phyloP scores from a whole-genome alignment of 352 stramenopile genomes.

The Phytophthora boehmeriae region DNA sequence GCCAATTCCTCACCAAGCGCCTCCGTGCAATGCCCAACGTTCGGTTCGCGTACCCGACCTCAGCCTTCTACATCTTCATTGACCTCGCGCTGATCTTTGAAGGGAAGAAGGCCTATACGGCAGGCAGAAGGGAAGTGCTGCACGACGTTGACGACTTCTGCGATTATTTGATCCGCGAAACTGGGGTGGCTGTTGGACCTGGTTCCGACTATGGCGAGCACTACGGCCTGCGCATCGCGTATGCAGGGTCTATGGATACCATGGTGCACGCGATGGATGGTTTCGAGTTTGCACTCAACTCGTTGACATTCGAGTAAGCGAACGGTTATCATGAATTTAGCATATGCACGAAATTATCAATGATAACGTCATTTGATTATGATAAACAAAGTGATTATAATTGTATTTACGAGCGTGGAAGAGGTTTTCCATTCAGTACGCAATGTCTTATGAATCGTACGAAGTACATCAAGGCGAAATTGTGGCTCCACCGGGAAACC shows the following conservation, averaged over 20 bases:
- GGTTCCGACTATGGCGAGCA: conserved; percentile 94
- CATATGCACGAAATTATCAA: too few species aligned
- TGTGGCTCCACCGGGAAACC: too few species aligned
- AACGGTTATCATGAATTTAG: too few species aligned
- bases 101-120: conserved; percentile 46
- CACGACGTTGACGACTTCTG: conserved; percentile 80
- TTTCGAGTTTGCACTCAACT: conserved; percentile 39
- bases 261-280: conserved; percentile 65
- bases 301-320: too few species aligned
- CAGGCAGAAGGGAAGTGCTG: conserved; percentile 51
- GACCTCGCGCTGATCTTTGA: conserved; percentile 89
- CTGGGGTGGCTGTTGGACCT: conserved; percentile 94
- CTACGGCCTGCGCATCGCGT: conserved; percentile 95
- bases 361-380: too few species aligned
- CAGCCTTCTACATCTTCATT: conserved; percentile 96
- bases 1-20: conserved; percentile 88
- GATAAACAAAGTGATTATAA: too few species aligned
- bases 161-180: conserved; percentile 92
- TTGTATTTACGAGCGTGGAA: neutral
- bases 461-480: too few species aligned
- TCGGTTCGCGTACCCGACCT: conserved; percentile 85
- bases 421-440: too few species aligned
- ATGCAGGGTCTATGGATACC: conserved; percentile 91
- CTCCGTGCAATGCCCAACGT: conserved; percentile 89
- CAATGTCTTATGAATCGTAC: too few species aligned